Evolutionary conservation across 495 filamentous ascomycete species (phyloP).

Genomic region (Penicillium bialowiezense): DNA sequence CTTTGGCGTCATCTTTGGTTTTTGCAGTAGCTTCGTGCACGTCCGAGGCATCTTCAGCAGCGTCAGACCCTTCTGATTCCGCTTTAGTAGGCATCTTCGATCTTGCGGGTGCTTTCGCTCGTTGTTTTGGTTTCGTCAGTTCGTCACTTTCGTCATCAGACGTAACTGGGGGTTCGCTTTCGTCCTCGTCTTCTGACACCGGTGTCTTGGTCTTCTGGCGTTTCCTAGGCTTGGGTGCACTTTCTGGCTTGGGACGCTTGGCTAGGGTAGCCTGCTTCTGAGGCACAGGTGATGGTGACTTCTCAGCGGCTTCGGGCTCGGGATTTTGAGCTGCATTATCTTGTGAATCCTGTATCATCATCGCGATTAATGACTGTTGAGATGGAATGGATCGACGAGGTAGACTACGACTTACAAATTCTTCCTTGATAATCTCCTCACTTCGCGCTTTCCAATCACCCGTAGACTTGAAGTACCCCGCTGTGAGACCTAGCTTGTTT

Average conservation of each 20-base stretch:
- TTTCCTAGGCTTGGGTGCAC: slow-evolving; percentile 28
- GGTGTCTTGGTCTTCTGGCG: slow-evolving; percentile 35
- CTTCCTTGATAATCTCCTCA: slow-evolving; percentile 67
- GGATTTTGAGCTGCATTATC: slow-evolving; percentile 21
- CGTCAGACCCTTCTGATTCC: slow-evolving; percentile 23
- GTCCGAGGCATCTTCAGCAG: slow-evolving; percentile 12
- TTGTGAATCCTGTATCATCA: slow-evolving; percentile 26
- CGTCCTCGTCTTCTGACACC: slow-evolving; percentile 27
- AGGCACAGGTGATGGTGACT: slow-evolving; percentile 17
- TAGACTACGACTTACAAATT: slow-evolving; percentile 57
- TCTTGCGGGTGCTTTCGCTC: slow-evolving; percentile 29
- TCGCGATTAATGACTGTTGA: slow-evolving; percentile 4
- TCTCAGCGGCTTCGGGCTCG: slow-evolving; percentile 4
- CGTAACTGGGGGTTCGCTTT: slow-evolving; percentile 16
- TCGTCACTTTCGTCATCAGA: slow-evolving; percentile 23
- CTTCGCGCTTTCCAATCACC: slow-evolving; percentile 75
- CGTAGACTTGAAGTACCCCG: slow-evolving; percentile 65
- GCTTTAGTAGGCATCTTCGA: slow-evolving; percentile 27
- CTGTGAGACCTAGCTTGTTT: slow-evolving; percentile 58
- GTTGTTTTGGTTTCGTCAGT: slow-evolving; percentile 15
- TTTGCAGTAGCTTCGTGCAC: background rate
- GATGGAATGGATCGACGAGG: background rate
- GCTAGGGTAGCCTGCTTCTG: slow-evolving; percentile 19
- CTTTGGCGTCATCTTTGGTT: slow-evolving; percentile 12
- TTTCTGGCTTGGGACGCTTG: slow-evolving; percentile 27